Conservation (phyloP, 2,329 filamentous ascomycete genomes). For the Akanthomyces lecanii region DNA sequence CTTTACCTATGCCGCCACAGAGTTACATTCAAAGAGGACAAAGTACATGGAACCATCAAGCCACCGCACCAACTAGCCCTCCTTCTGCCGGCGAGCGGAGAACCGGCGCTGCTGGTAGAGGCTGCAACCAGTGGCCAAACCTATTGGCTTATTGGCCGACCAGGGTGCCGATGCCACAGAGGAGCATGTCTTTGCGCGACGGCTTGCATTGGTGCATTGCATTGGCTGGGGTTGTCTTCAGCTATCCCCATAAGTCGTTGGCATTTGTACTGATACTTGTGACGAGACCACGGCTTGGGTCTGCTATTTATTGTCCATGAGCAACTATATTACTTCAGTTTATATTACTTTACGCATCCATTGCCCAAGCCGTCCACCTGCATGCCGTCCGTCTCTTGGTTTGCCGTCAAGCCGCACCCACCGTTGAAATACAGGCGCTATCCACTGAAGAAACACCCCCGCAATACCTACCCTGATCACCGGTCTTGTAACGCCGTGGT, state of each 20-base stretch:
- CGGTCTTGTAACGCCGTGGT: not conserved
- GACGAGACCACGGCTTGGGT: not conserved
- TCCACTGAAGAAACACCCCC: not conserved
- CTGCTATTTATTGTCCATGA: not conserved
- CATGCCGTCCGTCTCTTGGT: slow-evolving; percentile 1
- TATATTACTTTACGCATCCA: not conserved
- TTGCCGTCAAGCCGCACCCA: not conserved
- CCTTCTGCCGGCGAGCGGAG: slow-evolving; percentile 11
- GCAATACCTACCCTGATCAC: not conserved
- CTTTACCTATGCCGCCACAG: not conserved
- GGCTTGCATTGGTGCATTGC: slow-evolving; percentile 14
- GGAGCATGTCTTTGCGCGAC: not conserved
- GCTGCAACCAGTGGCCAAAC: slow-evolving; percentile 7
- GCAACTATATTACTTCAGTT: not conserved
- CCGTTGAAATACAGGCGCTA: not conserved
- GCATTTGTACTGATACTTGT: not conserved
- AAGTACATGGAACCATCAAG: slow-evolving; percentile 12
- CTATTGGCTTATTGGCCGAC: slow-evolving; percentile 15
- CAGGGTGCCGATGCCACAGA: not conserved
- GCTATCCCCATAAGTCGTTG: not conserved
- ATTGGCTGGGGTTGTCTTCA: slow-evolving; percentile 11
- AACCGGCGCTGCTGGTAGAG: not conserved
- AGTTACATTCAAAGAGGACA: slow-evolving; percentile 10
- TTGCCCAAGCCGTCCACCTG: not conserved
- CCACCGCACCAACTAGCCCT: slow-evolving; percentile 1